A percentile compares a stretch with the other conserved stretches of the same genome.
Conservation (phyloP, 2,329 filamentous ascomycete species). For the Sarocladium strictum region DNA sequence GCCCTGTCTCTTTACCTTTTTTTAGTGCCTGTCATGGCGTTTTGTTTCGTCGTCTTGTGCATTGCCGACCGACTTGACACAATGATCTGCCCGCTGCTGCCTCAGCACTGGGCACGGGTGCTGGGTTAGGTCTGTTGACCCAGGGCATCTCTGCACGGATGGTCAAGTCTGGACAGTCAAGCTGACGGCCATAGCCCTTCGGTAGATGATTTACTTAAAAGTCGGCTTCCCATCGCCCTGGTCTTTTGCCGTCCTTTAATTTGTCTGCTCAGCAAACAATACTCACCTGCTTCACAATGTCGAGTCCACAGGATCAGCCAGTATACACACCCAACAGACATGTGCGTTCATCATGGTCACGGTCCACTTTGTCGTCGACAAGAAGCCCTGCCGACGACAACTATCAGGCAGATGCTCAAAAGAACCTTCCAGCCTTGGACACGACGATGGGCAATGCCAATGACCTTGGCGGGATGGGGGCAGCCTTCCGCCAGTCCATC, state of each 20-base stretch:
- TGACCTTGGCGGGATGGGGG: background rate
- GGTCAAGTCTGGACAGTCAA: background rate
- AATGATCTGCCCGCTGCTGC: constrained; percentile 1
- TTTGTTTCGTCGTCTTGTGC: constrained; percentile 1
- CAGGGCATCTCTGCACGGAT: background rate
- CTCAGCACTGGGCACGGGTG: background rate
- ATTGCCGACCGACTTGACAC: background rate
- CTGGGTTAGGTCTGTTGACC: background rate
- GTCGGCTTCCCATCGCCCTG: background rate
- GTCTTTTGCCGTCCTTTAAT: background rate
- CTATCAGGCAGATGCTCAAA: constrained; percentile 1
- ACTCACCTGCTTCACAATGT: background rate
- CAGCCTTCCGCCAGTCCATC: constrained; percentile 2
- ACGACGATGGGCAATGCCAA: background rate
- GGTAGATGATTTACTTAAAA: background rate
- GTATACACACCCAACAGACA: background rate
- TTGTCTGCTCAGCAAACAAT: constrained; percentile 5
- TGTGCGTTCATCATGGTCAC: constrained; percentile 2
- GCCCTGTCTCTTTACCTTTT: too few relatives aligned
- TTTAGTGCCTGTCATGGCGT: constrained; percentile 1
- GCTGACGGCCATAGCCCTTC: background rate
- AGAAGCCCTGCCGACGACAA: background rate
- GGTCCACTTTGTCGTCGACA: constrained; percentile 1
- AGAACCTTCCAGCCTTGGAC: background rate
- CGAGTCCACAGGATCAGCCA: constrained; percentile 3